phyloP scores from a whole-genome alignment of 2,329 filamentous ascomycete species.

The Amesomyces nigricolor region DNA sequence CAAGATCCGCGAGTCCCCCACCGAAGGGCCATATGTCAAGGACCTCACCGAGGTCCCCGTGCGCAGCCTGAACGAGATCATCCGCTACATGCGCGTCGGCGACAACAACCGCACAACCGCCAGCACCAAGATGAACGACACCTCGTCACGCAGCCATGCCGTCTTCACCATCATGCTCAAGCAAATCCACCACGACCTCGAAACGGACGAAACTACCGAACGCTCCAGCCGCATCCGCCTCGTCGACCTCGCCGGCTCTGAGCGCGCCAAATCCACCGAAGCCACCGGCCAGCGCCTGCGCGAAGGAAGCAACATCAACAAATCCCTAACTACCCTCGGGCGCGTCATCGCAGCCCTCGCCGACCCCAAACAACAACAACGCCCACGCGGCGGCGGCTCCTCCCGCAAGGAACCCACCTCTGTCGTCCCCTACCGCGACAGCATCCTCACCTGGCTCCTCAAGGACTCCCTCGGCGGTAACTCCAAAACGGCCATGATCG shows the following conservation, averaged over 20 bases:
- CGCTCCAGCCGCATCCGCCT: conserved; percentile 88
- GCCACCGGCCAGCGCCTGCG: conserved; percentile 85
- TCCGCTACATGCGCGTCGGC: conserved; percentile 84
- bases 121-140: conserved; percentile 99
- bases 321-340: conserved; percentile 90
- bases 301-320: conserved; percentile 98
- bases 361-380: conserved; percentile 59
- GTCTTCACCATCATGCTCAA: conserved; percentile 98
- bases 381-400: conserved; percentile 33
- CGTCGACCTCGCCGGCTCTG: conserved; percentile 90
- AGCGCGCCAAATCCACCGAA: conserved; percentile 91
- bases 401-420: conserved; percentile 38
- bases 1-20: conserved; percentile 93
- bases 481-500: conserved; percentile 98
- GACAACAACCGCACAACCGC: conserved; percentile 84
- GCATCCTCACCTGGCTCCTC: conserved; percentile 74
- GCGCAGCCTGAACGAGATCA: conserved; percentile 77
- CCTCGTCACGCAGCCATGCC: conserved; percentile 89
- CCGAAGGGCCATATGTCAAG: conserved; percentile 93
- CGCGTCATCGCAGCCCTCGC: conserved; percentile 91
- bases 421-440: conserved; percentile 89
- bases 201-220: conserved; percentile 96
- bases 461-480: conserved; percentile 96
- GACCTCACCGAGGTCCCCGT: conserved; percentile 92
- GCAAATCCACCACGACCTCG: conserved; percentile 95